Percentiles rank a stretch among this genome's conserved stretches.
Evolutionary conservation across 2,329 filamentous ascomycete species (phyloP).

Genomic region (Ascochyta fabae): DNA sequence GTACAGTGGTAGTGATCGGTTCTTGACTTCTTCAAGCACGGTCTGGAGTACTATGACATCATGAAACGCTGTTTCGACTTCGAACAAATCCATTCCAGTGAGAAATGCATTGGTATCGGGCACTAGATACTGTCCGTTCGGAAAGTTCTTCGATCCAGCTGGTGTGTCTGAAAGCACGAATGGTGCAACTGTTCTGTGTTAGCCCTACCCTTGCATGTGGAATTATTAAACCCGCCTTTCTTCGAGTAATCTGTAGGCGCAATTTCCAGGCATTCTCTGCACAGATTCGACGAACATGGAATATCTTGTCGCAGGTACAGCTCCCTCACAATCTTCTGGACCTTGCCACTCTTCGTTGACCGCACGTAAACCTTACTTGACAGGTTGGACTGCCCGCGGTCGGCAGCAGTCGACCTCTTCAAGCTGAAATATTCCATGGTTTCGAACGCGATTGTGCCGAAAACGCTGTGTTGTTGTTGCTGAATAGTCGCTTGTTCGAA

Average conservation of each 20-base stretch:
- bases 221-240: constrained; percentile 61
- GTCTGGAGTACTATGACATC: constrained; percentile 97
- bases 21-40: constrained; percentile 93
- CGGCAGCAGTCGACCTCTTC: constrained; percentile 62
- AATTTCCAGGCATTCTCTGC: constrained; percentile 73
- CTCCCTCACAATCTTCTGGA: constrained; percentile 98
- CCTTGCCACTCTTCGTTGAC: constrained; percentile 93
- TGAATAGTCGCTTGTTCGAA: constrained; percentile 24
- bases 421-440: constrained; percentile 58
- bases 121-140: constrained; percentile 89
- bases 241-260: constrained; percentile 82
- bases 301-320: constrained; percentile 96
- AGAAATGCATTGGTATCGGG: constrained; percentile 96
- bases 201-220: constrained; percentile 24
- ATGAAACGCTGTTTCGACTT: constrained; percentile 88
- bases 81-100: constrained; percentile 96
- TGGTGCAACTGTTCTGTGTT: constrained; percentile 65
- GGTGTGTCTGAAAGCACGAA: constrained; percentile 91
- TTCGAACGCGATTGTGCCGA: constrained; percentile 6
- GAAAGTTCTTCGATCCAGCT: constrained; percentile 80
- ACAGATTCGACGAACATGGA: constrained; percentile 92
- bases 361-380: constrained; percentile 96
- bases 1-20: constrained; percentile 91
- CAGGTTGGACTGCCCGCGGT: constrained; percentile 71
- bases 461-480: constrained; percentile 13